Evolutionary conservation across 2,329 filamentous ascomycete species (phyloP), one percentile per base, ranked within the genome.

Genomic region (Colletotrichum tropicale): DNA sequence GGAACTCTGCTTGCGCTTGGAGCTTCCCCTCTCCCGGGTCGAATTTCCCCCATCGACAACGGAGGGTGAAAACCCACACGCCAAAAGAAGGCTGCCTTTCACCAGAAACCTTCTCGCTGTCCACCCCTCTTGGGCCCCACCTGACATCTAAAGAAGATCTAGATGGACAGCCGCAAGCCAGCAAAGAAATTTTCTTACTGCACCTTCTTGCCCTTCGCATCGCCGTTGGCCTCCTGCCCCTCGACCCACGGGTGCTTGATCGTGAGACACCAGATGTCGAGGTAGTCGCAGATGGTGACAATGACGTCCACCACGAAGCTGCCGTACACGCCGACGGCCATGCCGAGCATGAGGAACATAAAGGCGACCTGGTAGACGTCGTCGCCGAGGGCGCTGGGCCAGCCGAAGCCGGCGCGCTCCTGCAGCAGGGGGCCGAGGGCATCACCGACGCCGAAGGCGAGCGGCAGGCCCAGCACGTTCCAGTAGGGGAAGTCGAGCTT

Each of bases 251-350:
- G 92, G 80, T 98, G 93, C 90, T 99, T 99, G 87, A 99, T 99
- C 2, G 95, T 98, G 83, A 99, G 88, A 83, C 97, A 99, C 95
- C 96, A 98, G 79, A 99, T 99, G 83, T 99, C 97, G 76, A 98
- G 89, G 84, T 98, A 98, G 84, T 99, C 97, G 86, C 97, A 99
- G 80, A 99, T 98, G 34, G 95, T 98, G 75, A 97, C 95, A 79
- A 99, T 98, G 72, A 98, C 96, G 83, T 98, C 97, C 36, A 98
- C 94, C 72, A 98, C 95, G 84, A 99, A 99, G 84, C 96, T 98
- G 76, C 95, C 96, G 86, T 99, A 98, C n/a, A 98, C 93, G 38
- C 97, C 97, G 64, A 98, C 84, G 0, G 94, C 94, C 75, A 95
- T 87, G 28, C 97, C 97, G 28, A 98, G 87, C 87, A 96, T 96